A percentile compares a stretch with the other conserved stretches of the same genome.
Conservation (phyloP, 2,329 filamentous ascomycete genomes). For the Nemania diffusa region DNA sequence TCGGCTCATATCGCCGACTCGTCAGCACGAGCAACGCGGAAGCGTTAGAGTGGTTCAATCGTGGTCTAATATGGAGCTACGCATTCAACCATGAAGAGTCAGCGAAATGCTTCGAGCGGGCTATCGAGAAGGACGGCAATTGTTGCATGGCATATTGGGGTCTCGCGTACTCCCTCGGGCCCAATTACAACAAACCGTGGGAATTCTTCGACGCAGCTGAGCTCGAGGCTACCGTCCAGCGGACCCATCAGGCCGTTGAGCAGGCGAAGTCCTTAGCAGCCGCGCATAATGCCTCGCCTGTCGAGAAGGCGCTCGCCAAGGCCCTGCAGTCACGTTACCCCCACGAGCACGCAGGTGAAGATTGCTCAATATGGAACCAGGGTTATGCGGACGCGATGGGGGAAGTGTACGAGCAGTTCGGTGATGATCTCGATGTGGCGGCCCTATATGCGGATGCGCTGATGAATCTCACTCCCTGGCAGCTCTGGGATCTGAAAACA, state of each 20-base stretch:
- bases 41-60: constrained; percentile 75
- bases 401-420: constrained; percentile 61
- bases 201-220: constrained; percentile 73
- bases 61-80: constrained; percentile 78
- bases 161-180: constrained; percentile 75
- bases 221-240: constrained; percentile 60
- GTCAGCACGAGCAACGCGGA: constrained; percentile 63
- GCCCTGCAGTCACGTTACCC: constrained; percentile 73
- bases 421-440: constrained; percentile 70
- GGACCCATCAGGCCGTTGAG: constrained; percentile 58
- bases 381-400: constrained; percentile 72
- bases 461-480: constrained; percentile 74
- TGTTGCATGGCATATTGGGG: constrained; percentile 77
- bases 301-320: constrained; percentile 71
- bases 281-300: constrained; percentile 52
- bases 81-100: constrained; percentile 82
- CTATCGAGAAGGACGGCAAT: constrained; percentile 62
- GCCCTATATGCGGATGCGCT: constrained; percentile 71
- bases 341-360: constrained; percentile 56
- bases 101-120: constrained; percentile 69
- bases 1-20: constrained; percentile 67
- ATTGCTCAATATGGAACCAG: constrained; percentile 66
- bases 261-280: constrained; percentile 54
- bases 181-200: constrained; percentile 84
- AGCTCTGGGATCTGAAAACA: constrained; percentile 69